Evolutionary conservation across 805 yeast species (phyloP).

Genomic region (Barnettozyma californica): DNA sequence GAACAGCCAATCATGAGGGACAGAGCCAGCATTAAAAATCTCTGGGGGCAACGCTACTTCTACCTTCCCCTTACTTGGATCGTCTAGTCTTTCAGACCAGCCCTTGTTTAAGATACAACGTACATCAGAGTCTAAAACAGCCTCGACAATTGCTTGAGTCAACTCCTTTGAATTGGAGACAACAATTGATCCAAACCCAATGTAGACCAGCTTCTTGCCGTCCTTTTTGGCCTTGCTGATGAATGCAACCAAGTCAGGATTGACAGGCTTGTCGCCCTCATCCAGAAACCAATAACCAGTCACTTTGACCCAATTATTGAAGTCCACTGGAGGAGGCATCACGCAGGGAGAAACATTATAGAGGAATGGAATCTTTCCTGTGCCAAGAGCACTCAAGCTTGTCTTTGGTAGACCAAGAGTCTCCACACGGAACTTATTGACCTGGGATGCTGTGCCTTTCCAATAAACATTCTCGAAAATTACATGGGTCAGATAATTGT

Average conservation of each 20-base stretch:
- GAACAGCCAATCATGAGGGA: constrained; percentile 95
- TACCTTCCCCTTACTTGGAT: constrained; percentile 25
- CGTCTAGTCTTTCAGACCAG: constrained; percentile 75
- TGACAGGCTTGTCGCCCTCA: constrained; percentile 59
- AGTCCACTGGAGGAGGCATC: constrained; percentile 89
- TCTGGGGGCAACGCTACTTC: constrained; percentile 55
- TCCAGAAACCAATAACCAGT: constrained; percentile 95
- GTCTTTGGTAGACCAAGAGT: constrained; percentile 63
- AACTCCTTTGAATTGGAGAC: constrained; percentile 76
- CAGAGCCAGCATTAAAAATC: constrained; percentile 61
- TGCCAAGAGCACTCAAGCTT: constrained; percentile 63
- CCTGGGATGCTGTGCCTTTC: constrained; percentile 85
- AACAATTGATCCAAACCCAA: constrained; percentile 95
- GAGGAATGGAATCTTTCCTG: constrained; percentile 76
- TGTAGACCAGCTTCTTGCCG: constrained; percentile 71
- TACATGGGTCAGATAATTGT: constrained; percentile 87
- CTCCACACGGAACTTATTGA: constrained; percentile 81
- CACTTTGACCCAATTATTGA: constrained; percentile 91
- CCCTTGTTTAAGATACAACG: constrained; percentile 88
- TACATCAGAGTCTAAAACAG: constrained; percentile 76
- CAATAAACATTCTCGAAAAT: constrained; percentile 90
- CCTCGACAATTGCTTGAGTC: constrained; percentile 72
- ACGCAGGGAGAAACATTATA: constrained; percentile 86
- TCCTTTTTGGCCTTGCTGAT: constrained; percentile 55
- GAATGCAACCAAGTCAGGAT: constrained; percentile 50